Evolutionary conservation across 1,139 yeast genomes (phyloP), one percentile per base, ranked within the genome.

Genomic region (Kodamaea arcana): DNA sequence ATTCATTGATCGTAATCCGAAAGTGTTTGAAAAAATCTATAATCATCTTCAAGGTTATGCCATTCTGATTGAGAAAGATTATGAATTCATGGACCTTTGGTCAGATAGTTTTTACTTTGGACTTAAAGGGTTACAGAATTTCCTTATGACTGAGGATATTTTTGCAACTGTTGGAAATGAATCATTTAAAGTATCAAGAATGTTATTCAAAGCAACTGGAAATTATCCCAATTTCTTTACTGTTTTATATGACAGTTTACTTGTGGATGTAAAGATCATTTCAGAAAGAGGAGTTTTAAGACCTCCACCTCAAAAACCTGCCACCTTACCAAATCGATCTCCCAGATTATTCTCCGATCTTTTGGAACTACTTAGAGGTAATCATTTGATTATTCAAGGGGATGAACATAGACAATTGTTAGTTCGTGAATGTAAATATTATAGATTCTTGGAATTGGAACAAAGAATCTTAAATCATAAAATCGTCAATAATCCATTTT

Each of bases 11-110:
- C 61, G 96, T 29, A 80, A 82, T n/a, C 83, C 94, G 0, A 63
- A 56, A 3, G 73, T 84, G 0, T 88, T 88, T 55, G 76, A 78
- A 35, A 63, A 69, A 42, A 83, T 88, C 22, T 76, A 76, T 45
- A 53, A 63, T 39, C 95, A 88, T 61, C 59, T 88, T 23, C 95
- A 86, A 56, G 94, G 94, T 0, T 88, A 88, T 51, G 71, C 76
- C 42, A 61, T 86, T 17, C 65, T 70, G 24, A 67, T 86, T 10
- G 62, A 66, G 5, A 65, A 73, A 43, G 94, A 81, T 36, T 69
- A 65, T 31, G 78, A 79, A 37, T 83, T 69, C 50, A 72, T 80
- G 16, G 74, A 79, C 49, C 51, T 86, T 16, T 75, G 79, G 56
- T 62, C 77, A n/a, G 97, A 88, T 56, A 79, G 94, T 2, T 65